phyloP scores from a whole-genome alignment of 495 filamentous ascomycete species.

The Penicillium alfredii region DNA sequence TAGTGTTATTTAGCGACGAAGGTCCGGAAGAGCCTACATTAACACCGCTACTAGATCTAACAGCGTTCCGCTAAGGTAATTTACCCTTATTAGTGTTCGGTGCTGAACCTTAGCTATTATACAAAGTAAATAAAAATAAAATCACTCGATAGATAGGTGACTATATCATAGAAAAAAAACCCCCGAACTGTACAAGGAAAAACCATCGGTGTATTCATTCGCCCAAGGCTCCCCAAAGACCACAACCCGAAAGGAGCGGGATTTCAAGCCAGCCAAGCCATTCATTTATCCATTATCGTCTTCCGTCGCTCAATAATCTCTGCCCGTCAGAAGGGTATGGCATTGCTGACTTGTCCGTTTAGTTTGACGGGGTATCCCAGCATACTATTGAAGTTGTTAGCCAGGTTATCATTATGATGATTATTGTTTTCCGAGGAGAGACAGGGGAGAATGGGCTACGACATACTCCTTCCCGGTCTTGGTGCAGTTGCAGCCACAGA shows the following conservation, averaged over 20 bases:
- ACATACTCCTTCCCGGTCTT: slow-evolving; percentile 52
- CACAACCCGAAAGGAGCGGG: no score
- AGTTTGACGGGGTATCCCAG: slow-evolving; percentile 50
- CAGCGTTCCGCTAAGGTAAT: slow-evolving; percentile 20
- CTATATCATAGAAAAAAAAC: no score
- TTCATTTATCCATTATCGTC: no score
- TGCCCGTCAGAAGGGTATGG: slow-evolving; percentile 45
- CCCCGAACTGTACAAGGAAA: no score
- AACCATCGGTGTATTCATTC: no score
- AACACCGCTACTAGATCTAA: slow-evolving; percentile 25
- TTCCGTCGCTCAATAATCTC: no score
- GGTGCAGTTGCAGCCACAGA: slow-evolving; percentile 55
- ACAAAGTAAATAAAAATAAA: no score
- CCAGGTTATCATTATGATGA: no score
- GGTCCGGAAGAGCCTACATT: slow-evolving; percentile 8
- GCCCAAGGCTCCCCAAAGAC: no score
- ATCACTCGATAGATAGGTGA: no score
- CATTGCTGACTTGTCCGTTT: slow-evolving; percentile 47
- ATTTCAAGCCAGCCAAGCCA: no score
- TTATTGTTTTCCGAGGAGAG: slow-evolving; percentile 6
- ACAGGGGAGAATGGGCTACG: background rate
- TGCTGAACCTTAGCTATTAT: slow-evolving; percentile 6
- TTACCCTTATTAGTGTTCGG: slow-evolving; percentile 28
- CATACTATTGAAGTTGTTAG: slow-evolving; percentile 34
- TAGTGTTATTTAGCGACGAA: slow-evolving; percentile 13